Conservation (phyloP, 2,329 filamentous ascomycete genomes). For the Epichloe coenophiala region DNA sequence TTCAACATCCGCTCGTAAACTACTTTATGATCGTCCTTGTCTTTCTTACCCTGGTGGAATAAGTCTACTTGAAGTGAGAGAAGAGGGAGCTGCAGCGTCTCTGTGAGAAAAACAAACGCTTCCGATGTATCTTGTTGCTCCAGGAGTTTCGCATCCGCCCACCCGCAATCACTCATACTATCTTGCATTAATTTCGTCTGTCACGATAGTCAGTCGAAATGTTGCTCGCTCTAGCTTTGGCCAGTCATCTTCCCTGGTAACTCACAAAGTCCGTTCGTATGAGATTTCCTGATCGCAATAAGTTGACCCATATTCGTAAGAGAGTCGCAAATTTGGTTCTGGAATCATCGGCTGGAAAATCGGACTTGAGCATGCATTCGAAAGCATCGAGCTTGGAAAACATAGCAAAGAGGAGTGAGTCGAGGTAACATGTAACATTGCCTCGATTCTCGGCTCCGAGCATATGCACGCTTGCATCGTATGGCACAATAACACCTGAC, state of each 20-base stretch:
- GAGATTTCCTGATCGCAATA: conserved; percentile 71
- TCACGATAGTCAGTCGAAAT: conserved; percentile 6
- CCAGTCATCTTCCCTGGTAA: neutral
- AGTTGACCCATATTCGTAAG: conserved; percentile 83
- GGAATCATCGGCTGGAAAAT: conserved; percentile 52
- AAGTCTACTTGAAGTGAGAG: conserved; percentile 88
- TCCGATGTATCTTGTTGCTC: conserved; percentile 92
- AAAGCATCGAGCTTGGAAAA: conserved; percentile 83
- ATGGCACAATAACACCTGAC: conserved; percentile 63
- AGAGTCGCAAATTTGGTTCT: conserved; percentile 63
- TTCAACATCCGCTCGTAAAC: conserved; percentile 85
- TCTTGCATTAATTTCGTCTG: conserved; percentile 76
- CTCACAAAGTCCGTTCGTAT: conserved; percentile 74
- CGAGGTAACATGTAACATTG: conserved; percentile 87
- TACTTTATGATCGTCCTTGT: conserved; percentile 84
- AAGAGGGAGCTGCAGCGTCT: conserved; percentile 73
- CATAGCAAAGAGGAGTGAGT: conserved; percentile 88
- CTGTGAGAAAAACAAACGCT: conserved; percentile 89
- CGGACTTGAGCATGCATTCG: conserved; percentile 78
- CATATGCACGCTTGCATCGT: conserved; percentile 58
- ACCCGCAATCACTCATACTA: conserved; percentile 71
- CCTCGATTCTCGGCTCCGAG: conserved; percentile 76
- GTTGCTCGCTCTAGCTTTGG: neutral
- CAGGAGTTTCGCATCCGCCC: conserved; percentile 64
- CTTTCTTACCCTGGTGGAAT: conserved; percentile 79